Evolutionary conservation across 257 asterid species (phyloP).

Genomic region (Rauvolfia tetraphylla): DNA sequence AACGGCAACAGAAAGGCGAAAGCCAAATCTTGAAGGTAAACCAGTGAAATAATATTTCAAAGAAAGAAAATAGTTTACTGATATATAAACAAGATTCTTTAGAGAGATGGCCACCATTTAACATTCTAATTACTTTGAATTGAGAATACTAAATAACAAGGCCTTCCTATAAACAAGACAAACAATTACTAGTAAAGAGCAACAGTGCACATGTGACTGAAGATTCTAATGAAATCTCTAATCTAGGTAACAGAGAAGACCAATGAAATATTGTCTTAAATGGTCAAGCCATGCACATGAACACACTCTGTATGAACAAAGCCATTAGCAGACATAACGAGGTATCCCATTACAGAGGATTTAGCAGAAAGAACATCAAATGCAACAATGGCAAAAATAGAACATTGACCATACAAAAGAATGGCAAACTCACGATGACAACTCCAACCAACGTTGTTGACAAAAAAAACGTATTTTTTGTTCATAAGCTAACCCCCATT

Average conservation of each 20-base stretch:
- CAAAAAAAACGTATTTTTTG: not conserved
- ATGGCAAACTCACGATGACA: not conserved
- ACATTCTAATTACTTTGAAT: not conserved
- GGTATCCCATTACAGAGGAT: not conserved
- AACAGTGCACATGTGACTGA: not conserved
- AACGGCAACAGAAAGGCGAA: not conserved
- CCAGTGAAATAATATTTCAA: not conserved
- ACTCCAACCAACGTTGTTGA: not conserved
- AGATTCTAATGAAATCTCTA: not conserved
- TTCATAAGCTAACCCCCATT: not conserved
- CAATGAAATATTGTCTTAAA: not conserved
- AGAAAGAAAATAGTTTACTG: not conserved
- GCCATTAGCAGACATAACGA: not conserved
- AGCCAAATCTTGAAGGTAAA: too few relatives aligned
- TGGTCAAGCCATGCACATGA: slow-evolving; percentile 6
- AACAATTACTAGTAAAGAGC: not conserved
- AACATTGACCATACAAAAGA: not conserved
- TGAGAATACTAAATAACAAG: not conserved
- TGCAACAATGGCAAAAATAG: not conserved
- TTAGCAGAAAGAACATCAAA: not conserved
- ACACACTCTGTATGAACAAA: not conserved
- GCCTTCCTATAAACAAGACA: not conserved
- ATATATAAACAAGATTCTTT: not conserved
- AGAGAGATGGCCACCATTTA: not conserved
- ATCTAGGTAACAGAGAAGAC: not conserved